Evolutionary conservation across 1,284 basidiomycete genomes (phyloP).

Genomic region (Anthracocystis panici-leucophaei): DNA sequence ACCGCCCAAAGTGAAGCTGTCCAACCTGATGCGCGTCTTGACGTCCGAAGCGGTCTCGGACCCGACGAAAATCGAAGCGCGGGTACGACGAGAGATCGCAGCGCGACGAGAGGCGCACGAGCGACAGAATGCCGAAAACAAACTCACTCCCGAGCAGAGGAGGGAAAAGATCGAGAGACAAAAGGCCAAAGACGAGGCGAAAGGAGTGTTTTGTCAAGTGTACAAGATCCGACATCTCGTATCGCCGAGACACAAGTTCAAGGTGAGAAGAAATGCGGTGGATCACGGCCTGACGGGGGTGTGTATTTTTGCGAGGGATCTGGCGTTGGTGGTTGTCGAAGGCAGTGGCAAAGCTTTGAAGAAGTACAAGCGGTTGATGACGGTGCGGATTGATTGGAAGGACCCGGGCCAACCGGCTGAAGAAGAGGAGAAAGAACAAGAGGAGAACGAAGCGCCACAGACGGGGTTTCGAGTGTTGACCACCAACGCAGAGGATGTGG

Average conservation of each 20-base stretch:
- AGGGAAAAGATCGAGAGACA: conserved; percentile 81
- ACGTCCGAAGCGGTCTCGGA: conserved; percentile 96
- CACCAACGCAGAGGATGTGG: conserved; percentile 63
- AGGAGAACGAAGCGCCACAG: conserved; percentile 44
- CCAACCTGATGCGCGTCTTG: conserved; percentile 97
- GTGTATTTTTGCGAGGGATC: conserved; percentile 87
- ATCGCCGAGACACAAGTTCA: conserved; percentile 94
- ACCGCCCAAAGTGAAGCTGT: conserved; percentile 92
- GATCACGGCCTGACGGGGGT: conserved; percentile 88
- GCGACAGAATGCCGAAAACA: conserved; percentile 88
- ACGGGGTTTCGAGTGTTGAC: conserved; percentile 43
- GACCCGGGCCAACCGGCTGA: conserved; percentile 77
- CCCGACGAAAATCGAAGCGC: conserved; percentile 95
- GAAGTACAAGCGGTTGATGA: conserved; percentile 88
- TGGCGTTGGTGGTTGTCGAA: conserved; percentile 93
- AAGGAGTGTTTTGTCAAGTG: conserved; percentile 85
- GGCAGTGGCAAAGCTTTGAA: conserved; percentile 87
- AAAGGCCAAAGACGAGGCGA: conserved; percentile 76
- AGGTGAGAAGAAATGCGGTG: conserved; percentile 94
- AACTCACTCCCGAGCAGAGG: conserved; percentile 89
- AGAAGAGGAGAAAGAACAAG: conserved; percentile 35
- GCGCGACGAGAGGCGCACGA: conserved; percentile 89
- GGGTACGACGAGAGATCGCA: conserved; percentile 90
- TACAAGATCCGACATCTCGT: conserved; percentile 88
- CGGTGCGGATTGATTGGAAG: conserved; percentile 91